phyloP scores from a whole-genome alignment of 1,139 yeast genomes.

The Geotrichum fermentans region DNA sequence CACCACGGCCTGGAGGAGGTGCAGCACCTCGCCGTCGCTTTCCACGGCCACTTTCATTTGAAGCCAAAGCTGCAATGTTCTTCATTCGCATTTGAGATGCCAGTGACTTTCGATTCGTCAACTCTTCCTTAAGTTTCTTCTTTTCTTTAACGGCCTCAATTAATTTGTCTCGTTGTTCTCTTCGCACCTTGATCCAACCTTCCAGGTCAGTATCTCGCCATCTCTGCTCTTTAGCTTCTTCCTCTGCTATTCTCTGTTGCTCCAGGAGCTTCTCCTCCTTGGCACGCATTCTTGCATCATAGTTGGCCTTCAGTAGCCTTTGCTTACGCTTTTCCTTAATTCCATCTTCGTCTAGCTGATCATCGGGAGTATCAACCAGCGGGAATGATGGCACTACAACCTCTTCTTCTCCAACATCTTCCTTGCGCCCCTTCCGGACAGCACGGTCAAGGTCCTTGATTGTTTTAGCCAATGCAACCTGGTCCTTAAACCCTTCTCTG shows the following conservation, averaged over 20 bases:
- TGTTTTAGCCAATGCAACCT: slow-evolving; percentile 66
- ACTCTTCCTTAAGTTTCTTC: slow-evolving; percentile 64
- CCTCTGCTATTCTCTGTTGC: slow-evolving; percentile 44
- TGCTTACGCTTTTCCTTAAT: slow-evolving; percentile 85
- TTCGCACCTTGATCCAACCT: slow-evolving; percentile 74
- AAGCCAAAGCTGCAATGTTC: slow-evolving; percentile 80
- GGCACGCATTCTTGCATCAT: slow-evolving; percentile 81
- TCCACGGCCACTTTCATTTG: slow-evolving; percentile 49
- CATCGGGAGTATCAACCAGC: slow-evolving; percentile 73
- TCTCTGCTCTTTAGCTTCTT: slow-evolving; percentile 53
- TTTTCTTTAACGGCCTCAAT: slow-evolving; percentile 62
- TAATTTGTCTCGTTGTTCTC: slow-evolving; percentile 54
- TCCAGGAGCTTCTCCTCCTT: slow-evolving; percentile 73
- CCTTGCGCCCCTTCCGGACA: slow-evolving; percentile 60
- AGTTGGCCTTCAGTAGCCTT: slow-evolving; percentile 73
- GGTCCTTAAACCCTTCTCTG: slow-evolving; percentile 74
- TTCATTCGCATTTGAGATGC: slow-evolving; percentile 95
- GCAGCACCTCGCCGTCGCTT: slow-evolving; percentile 33
- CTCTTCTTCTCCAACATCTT: slow-evolving; percentile 56
- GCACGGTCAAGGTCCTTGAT: slow-evolving; percentile 62
- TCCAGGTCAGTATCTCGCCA: slow-evolving; percentile 73
- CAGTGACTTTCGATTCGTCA: slow-evolving; percentile 81
- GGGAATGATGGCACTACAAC: slow-evolving; percentile 64
- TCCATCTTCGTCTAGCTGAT: slow-evolving; percentile 68
- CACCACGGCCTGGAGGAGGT: slow-evolving; percentile 41